Evolutionary conservation across 2,329 filamentous ascomycete genomes (phyloP).

Genomic region (Didymella glomerata): DNA sequence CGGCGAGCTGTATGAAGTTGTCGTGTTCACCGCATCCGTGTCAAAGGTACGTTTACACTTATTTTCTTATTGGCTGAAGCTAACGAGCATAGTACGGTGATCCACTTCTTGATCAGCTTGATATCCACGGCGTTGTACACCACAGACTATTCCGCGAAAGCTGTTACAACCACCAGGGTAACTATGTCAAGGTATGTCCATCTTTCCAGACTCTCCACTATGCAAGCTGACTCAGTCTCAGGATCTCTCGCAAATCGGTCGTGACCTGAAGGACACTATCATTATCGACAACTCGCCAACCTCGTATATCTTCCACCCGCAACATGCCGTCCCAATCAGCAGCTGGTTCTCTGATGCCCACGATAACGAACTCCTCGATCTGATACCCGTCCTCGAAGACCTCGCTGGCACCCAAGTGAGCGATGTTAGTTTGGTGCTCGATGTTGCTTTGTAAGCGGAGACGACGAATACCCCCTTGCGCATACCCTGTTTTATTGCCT

Average conservation of each 20-base stretch:
- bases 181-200: conserved; percentile 82
- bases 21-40: conserved; percentile 97
- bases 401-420: conserved; percentile 86
- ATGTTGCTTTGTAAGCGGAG: conserved; percentile 72
- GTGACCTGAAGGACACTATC: conserved; percentile 95
- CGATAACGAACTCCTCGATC: conserved; percentile 96
- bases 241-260: conserved; percentile 95
- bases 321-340: conserved; percentile 98
- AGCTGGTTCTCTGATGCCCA: conserved; percentile 99
- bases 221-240: conserved; percentile 40
- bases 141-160: conserved; percentile 97
- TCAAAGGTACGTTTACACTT: conserved; percentile 74
- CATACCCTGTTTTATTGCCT: conserved; percentile 36
- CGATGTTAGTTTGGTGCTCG: conserved; percentile 96
- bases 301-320: conserved; percentile 98
- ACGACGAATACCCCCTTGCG: conserved; percentile 36
- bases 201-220: background rate
- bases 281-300: conserved; percentile 99
- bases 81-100: conserved; percentile 79
- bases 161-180: conserved; percentile 99
- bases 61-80: background rate
- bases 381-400: conserved; percentile 98
- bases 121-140: conserved; percentile 96
- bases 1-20: conserved; percentile 96
- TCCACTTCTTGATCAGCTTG: conserved; percentile 91